Conservation (phyloP, 2,329 filamentous ascomycete genomes). For the Cladosporium sphaerospermum region DNA sequence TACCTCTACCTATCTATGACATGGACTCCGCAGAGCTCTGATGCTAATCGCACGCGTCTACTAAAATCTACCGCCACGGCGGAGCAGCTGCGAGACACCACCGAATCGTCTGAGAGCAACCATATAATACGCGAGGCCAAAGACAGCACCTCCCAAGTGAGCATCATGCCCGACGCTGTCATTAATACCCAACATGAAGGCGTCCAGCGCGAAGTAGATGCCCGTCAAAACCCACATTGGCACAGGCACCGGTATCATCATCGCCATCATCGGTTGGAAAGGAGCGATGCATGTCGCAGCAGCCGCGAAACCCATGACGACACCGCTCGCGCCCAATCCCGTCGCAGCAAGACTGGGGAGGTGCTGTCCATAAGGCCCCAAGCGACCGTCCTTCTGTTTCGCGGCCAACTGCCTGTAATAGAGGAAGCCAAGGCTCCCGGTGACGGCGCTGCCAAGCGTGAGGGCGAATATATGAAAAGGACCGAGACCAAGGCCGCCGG, state of each 20-base stretch:
- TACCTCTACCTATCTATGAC: neutral
- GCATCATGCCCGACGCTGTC: conserved; percentile 35
- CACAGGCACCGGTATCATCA: conserved; percentile 33
- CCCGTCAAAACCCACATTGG: conserved; percentile 35
- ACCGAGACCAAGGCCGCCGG: conserved; percentile 19
- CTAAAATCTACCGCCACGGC: neutral
- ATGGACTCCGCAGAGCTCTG: no score
- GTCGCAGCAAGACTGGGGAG: neutral
- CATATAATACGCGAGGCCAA: conserved; percentile 32
- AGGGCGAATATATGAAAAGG: conserved; percentile 20
- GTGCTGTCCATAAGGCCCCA: neutral
- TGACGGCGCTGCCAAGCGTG: conserved; percentile 22
- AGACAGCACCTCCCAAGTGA: conserved; percentile 40
- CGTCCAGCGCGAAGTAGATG: conserved; percentile 34
- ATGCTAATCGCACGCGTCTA: no score
- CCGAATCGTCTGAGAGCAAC: conserved; percentile 22
- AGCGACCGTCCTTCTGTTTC: neutral
- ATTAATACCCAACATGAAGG: conserved; percentile 31
- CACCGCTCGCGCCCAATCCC: conserved; percentile 36
- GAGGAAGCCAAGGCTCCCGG: conserved; percentile 21
- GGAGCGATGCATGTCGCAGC: conserved; percentile 37
- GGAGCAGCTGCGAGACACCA: conserved; percentile 11
- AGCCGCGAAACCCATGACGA: conserved; percentile 35
- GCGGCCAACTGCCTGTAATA: conserved; percentile 13
- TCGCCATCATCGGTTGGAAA: conserved; percentile 26